These are phyloP conservation scores for Diatrype stigma DNA, from an alignment of 2,329 filamentous ascomycete species.

Conservation along the genomic window DNA sequence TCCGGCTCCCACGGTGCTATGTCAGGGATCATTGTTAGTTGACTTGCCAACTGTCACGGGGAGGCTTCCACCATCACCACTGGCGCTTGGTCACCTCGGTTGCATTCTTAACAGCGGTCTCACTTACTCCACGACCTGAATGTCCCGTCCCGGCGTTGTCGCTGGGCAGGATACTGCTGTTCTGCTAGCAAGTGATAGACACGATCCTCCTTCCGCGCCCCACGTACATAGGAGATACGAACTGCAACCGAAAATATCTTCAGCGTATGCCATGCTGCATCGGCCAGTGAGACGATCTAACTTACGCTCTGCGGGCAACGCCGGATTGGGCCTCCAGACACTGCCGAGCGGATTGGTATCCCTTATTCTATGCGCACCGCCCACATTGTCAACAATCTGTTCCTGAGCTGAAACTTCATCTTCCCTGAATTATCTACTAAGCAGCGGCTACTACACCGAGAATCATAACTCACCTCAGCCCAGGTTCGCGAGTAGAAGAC, in stretches of 20 bases:
- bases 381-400: constrained; percentile 7
- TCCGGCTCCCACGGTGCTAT: constrained; percentile 66
- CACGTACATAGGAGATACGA: constrained; percentile 40
- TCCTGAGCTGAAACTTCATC: background rate
- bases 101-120: constrained; percentile 3
- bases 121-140: constrained; percentile 54
- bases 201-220: constrained; percentile 42
- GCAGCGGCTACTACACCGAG: background rate
- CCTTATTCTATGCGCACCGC: constrained; percentile 19
- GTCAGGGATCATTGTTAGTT: constrained; percentile 16
- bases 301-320: constrained; percentile 29
- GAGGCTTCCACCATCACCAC: background rate
- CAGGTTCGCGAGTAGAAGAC: constrained; percentile 71
- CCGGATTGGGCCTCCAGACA: constrained; percentile 27
- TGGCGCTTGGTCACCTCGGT: background rate
- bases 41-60: constrained; percentile 3
- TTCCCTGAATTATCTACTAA: constrained; percentile 8
- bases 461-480: constrained; percentile 54
- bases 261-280: constrained; percentile 21
- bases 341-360: constrained; percentile 24
- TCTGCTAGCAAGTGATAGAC: constrained; percentile 34
- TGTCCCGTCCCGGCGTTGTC: constrained; percentile 31
- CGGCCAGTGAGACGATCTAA: constrained; percentile 15
- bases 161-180: constrained; percentile 39
- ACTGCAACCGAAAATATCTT: constrained; percentile 24